Conservation (phyloP, 2,329 filamentous ascomycete genomes). For the Talaromyces piceae region DNA sequence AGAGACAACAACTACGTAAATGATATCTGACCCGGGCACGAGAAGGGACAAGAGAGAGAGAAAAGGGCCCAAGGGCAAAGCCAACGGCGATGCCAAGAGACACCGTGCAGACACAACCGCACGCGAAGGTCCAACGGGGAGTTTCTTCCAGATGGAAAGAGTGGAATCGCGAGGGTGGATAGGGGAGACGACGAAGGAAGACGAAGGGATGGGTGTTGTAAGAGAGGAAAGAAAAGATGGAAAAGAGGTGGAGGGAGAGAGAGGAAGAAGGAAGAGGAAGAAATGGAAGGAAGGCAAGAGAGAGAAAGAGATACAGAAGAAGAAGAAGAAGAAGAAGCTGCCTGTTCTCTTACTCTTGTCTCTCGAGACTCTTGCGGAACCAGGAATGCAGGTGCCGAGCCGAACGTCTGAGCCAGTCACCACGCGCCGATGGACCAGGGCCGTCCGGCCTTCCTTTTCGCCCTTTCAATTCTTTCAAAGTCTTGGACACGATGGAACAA, state of each 20-base stretch:
- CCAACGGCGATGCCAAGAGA: conserved; percentile 5
- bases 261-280: conserved; percentile 14
- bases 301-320: conserved; percentile 14
- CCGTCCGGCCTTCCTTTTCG: background rate
- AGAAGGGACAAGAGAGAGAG: conserved; percentile 13
- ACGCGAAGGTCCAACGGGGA: background rate
- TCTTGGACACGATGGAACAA: too few relatives aligned
- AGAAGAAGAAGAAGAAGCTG: background rate
- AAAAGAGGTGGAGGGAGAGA: conserved; percentile 5
- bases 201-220: background rate
- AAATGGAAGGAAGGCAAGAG: conserved; percentile 11
- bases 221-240: background rate
- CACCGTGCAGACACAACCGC: background rate
- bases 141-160: too few relatives aligned
- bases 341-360: too few relatives aligned
- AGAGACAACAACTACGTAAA: conserved; percentile 11
- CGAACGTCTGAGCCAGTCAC: background rate
- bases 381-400: conserved; percentile 10
- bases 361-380: too few relatives aligned
- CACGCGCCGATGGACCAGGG: background rate
- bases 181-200: conserved; percentile 9
- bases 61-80: conserved; percentile 12
- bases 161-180: background rate
- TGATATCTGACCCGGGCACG: conserved; percentile 15
- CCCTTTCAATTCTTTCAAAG: background rate